Base-by-base conservation (phyloP, 345 rosid genomes). In the Hirschfeldia incana region DNA sequence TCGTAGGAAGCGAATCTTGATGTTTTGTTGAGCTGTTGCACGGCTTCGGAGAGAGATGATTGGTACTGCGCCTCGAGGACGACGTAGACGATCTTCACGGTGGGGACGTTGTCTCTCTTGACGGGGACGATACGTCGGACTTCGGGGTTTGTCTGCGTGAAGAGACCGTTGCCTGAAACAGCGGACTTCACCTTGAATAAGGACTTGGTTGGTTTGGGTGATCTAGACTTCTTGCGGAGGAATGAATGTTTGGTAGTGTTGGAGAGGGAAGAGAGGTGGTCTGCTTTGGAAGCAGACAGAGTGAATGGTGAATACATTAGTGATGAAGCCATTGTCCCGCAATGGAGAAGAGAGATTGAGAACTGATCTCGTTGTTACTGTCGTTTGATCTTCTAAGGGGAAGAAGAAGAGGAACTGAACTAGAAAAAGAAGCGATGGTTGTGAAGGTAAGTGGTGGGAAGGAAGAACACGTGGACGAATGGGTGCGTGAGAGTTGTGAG, bases 1-100 rank as follows among this genome's bases (percentile, higher is more conserved):
- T 89, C 90, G 67, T 81, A 93, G 3, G 90, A 87, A 4, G 98
- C 97, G 33, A 84, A 83, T 34, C 79, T 83, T 29, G 90, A 77
- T 15, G 61, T 88, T 76, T 86, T 80, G 90, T 95, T 93, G 26
- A 95, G 87, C 5, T 92, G 63, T 28, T 81, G 91, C 7, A 95
- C 96, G 0, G 99, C 99, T 53, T 89, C 91, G 0, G 96, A 76
- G 70, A 95, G 92, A 9, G 98, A 91, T 1, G 98, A 89, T 60
- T 95, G 98, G 81, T 95, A 95, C 86, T 95, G 99, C 6, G 98
- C 99, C 86, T 95, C 99, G 65, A 95, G 96, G 73, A 95, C 98
- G 0, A 93, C 98, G 75, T 95, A 95, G 39, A 93, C 99, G 67
- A 91, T 75, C 65, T 93, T 95, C 32, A 95, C 99, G 1, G 86